phyloP scores from a whole-genome alignment of 2,329 filamentous ascomycete genomes.

The Fonsecaea pugnacius region DNA sequence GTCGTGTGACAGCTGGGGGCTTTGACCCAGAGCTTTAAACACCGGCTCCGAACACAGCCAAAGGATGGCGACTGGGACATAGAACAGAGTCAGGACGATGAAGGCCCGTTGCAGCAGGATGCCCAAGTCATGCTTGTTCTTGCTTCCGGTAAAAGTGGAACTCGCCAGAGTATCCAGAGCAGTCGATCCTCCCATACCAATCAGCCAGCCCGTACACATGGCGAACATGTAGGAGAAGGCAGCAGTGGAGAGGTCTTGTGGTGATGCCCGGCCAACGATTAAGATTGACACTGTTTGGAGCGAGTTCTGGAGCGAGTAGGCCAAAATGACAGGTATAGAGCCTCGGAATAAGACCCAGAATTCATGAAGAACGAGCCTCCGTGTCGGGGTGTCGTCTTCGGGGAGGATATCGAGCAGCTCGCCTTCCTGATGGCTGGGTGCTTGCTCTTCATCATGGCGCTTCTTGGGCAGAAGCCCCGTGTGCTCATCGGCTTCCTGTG shows the following conservation, averaged over 20 bases:
- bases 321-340: slow-evolving; percentile 77
- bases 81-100: slow-evolving; percentile 72
- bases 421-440: slow-evolving; percentile 31
- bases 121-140: slow-evolving; percentile 77
- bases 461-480: slow-evolving; percentile 50
- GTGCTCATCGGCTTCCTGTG: slow-evolving; percentile 45
- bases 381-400: slow-evolving; percentile 39
- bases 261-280: slow-evolving; percentile 77
- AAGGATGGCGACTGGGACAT: slow-evolving; percentile 70
- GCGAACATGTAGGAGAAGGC: slow-evolving; percentile 95
- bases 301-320: slow-evolving; percentile 84
- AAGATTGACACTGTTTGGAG: slow-evolving; percentile 81
- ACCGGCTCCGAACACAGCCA: slow-evolving; percentile 77
- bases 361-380: slow-evolving; percentile 57
- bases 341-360: slow-evolving; percentile 70
- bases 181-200: slow-evolving; percentile 82
- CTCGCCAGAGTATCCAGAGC: slow-evolving; percentile 84
- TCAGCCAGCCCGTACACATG: slow-evolving; percentile 85
- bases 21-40: slow-evolving; percentile 75
- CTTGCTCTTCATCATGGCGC: slow-evolving; percentile 23
- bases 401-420: slow-evolving; percentile 35
- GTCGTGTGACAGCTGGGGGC: slow-evolving; percentile 74
- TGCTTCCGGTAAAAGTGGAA: slow-evolving; percentile 78
- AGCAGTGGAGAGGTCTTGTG: slow-evolving; percentile 77
- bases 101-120: slow-evolving; percentile 77